Conservation (phyloP, 306 rosid species). For the Cicer judaicum region DNA sequence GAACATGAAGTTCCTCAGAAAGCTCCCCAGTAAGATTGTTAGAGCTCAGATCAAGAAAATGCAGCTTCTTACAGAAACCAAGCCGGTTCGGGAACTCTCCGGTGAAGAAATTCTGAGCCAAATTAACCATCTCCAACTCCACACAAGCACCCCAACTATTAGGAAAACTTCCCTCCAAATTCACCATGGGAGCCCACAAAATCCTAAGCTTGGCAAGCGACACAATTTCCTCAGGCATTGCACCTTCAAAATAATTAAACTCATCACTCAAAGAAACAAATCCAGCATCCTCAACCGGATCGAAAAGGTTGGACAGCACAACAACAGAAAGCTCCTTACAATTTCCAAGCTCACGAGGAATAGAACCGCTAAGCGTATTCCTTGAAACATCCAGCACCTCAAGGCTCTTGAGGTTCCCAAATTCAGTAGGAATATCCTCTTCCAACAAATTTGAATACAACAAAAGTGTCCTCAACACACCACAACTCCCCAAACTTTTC, state of each 20-base stretch:
- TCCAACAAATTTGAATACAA: conserved; percentile 77
- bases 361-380: conserved; percentile 69
- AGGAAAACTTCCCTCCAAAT: conserved; percentile 65
- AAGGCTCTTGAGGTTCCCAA: conserved; percentile 67
- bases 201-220: conserved; percentile 73
- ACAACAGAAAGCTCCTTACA: conserved; percentile 68
- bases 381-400: conserved; percentile 85
- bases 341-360: conserved; percentile 73
- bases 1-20: conserved; percentile 58
- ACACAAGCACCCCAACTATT: conserved; percentile 72
- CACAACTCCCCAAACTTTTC: conserved; percentile 74
- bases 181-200: conserved; percentile 90
- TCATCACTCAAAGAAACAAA: conserved; percentile 55
- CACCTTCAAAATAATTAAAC: conserved; percentile 77
- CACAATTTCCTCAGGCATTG: conserved; percentile 63
- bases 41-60: conserved; percentile 68
- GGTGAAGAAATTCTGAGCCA: conserved; percentile 67
- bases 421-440: conserved; percentile 66
- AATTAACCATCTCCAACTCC: conserved; percentile 75
- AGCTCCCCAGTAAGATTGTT: conserved; percentile 75
- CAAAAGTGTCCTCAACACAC: conserved; percentile 59
- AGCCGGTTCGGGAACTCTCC: conserved; percentile 70
- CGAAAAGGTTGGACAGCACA: conserved; percentile 74
- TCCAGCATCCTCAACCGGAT: conserved; percentile 52
- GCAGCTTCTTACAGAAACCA: conserved; percentile 66